Base-by-base conservation (phyloP, 1,284 basidiomycete genomes). In the Irpex sp. region DNA sequence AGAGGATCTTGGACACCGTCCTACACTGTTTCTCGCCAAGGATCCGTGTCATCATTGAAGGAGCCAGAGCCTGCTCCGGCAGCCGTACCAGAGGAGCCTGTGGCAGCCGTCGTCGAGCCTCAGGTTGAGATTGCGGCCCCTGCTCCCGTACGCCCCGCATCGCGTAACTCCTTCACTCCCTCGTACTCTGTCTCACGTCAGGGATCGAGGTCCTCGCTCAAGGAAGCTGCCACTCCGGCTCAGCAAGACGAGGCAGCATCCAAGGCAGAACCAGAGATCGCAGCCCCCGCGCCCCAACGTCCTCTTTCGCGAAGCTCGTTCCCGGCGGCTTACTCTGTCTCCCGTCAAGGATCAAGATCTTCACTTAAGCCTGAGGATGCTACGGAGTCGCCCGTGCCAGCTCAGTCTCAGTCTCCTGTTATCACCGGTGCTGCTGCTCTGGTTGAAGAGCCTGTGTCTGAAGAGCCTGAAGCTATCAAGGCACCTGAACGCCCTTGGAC, bases 281-380 rank as follows among this genome's bases (percentile, higher is more conserved):
- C 28, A 54, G 52, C 52, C 52, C 52, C 52, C 18, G 28, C 28
- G 14, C 52, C 28, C 1, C 52, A 54, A 54, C 52, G 28, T 3
- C 52, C 52, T 36, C 12, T 36, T n/a, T 54, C 52, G 3, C 48
- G 48, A 18, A n/a, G 28, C 52, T 54, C 68, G 9, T 71, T 65
- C 67, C 67, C 66, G 19, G 67, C 68, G 0, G 70, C 69, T 2
- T 70, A 70, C 63, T 67, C 70, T 7, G 69, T 72, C 8, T 67
- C 62, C 14, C 64, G 61, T 12, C 68, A 69, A 58, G 71, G 69
- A 14, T 57, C 64, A 18, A 69, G 62, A n/a, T 64, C 16, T 48
- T 67, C 2, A 63, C 64, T 23, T 49, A 64, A 36, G 47, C 35
- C 35, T 18, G 16, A 47, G 21, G n/a, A 33, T 16, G 10, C 52